Base-by-base conservation (phyloP, 306 rosid genomes). In the Cicer chorassanicum region DNA sequence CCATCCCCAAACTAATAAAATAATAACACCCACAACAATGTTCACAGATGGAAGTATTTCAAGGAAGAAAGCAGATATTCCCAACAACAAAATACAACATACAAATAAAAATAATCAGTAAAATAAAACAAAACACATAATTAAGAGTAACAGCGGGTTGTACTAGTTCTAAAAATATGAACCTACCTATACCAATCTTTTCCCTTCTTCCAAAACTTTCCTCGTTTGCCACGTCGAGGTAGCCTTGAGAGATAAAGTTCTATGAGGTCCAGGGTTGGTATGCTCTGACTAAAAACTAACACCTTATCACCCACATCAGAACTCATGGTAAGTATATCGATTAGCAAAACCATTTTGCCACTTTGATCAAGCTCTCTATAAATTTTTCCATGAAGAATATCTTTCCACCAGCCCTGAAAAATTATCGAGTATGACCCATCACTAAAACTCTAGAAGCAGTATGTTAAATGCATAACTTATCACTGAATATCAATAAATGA, bases 181-280 rank as follows among this genome's bases (percentile, higher is more conserved):
- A 82, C 97, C 76, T 57, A 94, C 98, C 98, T 91, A 84, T 87
- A 94, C 98, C 98, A 94, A 77, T 94, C 98, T 81, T 87, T 94
- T 66, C 95, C 89, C 78, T 91, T 94, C 89, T 88, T 94, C 97
- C 98, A 94, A 73, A 76, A 68, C 82, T 92, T 94, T 62, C 88
- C 92, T 51, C 62, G 83, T 83, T 84, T 88, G 76, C 90, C 91
- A 62, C 65, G 83, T 29, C 95, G 87, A 65, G 89, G 86, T 69
- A 88, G 80, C 80, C 82, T 88, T 74, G 97, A 90, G 65, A 94
- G 93, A 83, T 87, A 90, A 70, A 86, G 86, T 84, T 94, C 98
- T 57, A 94, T 94, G 45, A 94, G 84, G 81, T 94, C 98, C 9
- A 94, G 89, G 39, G 97, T 94, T 19, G 95, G 97, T 80, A 94